These are phyloP conservation scores for Lecanosticta acicola DNA, from an alignment of 2,329 filamentous ascomycete species.

Conservation along the genomic window DNA sequence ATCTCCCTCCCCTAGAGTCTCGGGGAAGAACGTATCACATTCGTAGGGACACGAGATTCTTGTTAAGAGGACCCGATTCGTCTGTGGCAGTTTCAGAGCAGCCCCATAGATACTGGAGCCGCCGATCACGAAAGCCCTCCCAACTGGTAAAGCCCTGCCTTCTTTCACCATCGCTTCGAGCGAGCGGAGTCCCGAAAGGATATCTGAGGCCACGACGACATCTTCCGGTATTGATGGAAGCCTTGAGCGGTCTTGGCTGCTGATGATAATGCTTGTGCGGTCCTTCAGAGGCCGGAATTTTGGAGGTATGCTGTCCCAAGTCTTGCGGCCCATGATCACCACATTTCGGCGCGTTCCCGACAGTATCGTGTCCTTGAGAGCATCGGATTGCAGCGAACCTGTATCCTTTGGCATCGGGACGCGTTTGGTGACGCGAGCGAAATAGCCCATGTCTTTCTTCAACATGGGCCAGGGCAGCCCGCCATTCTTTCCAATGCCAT, in stretches of 20 bases:
- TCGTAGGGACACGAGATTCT: slow-evolving; percentile 63
- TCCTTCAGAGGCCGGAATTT: slow-evolving; percentile 73
- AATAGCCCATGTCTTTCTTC: slow-evolving; percentile 90
- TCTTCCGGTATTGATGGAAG: slow-evolving; percentile 34
- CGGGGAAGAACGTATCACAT: slow-evolving; percentile 69
- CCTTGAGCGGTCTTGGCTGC: slow-evolving; percentile 38
- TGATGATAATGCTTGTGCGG: slow-evolving; percentile 77
- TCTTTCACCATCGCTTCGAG: slow-evolving; percentile 30
- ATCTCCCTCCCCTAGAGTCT: slow-evolving; percentile 44
- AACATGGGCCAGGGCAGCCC: slow-evolving; percentile 84
- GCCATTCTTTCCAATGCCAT: slow-evolving; percentile 80
- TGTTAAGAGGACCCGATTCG: slow-evolving; percentile 63
- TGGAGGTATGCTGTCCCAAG: slow-evolving; percentile 82
- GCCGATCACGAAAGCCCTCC: slow-evolving; percentile 78
- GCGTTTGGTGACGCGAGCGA: slow-evolving; percentile 79
- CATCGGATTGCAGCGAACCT: slow-evolving; percentile 24
- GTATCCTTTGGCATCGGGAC: slow-evolving; percentile 48
- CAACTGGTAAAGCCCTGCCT: slow-evolving; percentile 35
- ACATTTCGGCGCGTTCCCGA: slow-evolving; percentile 44
- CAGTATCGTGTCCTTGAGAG: slow-evolving; percentile 17
- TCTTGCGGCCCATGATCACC: slow-evolving; percentile 96
- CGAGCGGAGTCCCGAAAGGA: slow-evolving; percentile 26
- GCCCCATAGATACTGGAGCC: slow-evolving; percentile 78
- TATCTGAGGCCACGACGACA: slow-evolving; percentile 49
- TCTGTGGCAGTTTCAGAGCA: slow-evolving; percentile 56